Base-by-base conservation (phyloP, 345 rosid genomes). In the Limnanthes douglasii region DNA sequence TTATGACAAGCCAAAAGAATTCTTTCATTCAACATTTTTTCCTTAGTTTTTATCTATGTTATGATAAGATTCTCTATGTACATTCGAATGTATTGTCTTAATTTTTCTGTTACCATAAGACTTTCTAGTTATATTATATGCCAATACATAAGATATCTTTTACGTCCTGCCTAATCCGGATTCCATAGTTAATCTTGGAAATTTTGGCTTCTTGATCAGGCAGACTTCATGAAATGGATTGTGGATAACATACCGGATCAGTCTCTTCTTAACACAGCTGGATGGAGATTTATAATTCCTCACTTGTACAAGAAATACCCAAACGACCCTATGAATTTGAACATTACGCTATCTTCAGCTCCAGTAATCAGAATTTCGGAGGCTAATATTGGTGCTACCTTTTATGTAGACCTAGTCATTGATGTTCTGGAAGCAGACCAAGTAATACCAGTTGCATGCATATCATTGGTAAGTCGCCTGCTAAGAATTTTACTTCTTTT, bases 251-350 rank as follows among this genome's bases (percentile, higher is more conserved):
- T 83, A 43, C 98, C 95, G 7, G 94, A 72, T 25, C 90, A 83
- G 61, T 54, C 83, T 51, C 82, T 90, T 38, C 51, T 90, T 27
- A 90, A 90, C 66, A 90, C 95, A 14, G 95, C 94, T 26, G 78
- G 62, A 56, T 90, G 90, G 86, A 76, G 79, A 59, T 79, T 74
- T 57, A 64, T 90, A 41, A 60, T 83, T 59, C 98, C 98, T 24
- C 93, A 79, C 37, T 64, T 83, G 47, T 90, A 83, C 73, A 83
- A 47, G 68, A 83, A 74, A 56, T 90, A 83, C 52, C 98, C 98
- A 7, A 83, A 90, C 31, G 66, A 65, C 26, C 72, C 74, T 68
- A 74, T 90, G 95, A 65, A 77, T 53, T 55, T 79, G 59, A 79
- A 83, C 46, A 53, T 90, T 56, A 54, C 86, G 38, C 56, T 90